Evolutionary conservation across 2,329 filamentous ascomycete species (phyloP).

Genomic region (Fusarium sp.): DNA sequence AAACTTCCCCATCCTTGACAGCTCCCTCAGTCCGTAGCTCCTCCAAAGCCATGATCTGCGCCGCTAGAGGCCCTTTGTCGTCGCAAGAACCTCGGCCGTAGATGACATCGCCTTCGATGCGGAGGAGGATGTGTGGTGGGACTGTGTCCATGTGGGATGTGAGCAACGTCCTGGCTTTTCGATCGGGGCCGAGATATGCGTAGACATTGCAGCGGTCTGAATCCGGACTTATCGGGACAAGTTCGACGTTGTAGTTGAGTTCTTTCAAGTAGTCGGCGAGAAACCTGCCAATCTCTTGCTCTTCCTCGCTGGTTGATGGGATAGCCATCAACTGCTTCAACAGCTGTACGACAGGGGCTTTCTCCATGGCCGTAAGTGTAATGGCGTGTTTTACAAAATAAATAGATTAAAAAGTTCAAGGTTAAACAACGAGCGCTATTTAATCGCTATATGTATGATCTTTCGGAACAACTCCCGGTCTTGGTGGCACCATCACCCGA

Average conservation of each 20-base stretch:
- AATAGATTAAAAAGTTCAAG: not conserved
- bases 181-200: conserved; percentile 50
- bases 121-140: conserved; percentile 76
- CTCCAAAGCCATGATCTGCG: conserved; percentile 74
- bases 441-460: not conserved
- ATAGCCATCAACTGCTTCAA: conserved; percentile 52
- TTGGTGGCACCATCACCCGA: not conserved
- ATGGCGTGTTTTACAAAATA: not conserved
- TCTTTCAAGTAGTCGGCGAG: conserved; percentile 46
- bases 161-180: conserved; percentile 49
- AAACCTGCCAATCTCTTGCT: conserved; percentile 51
- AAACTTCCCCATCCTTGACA: conserved; percentile 53
- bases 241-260: conserved; percentile 53
- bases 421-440: not conserved
- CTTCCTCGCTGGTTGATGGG: conserved; percentile 51
- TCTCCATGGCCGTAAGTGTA: conserved; percentile 11
- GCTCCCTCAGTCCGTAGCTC: conserved; percentile 25
- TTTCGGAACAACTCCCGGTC: not conserved
- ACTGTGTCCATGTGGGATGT: conserved; percentile 81
- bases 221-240: conserved; percentile 48
- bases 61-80: conserved; percentile 73
- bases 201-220: conserved; percentile 54
- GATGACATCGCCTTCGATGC: conserved; percentile 58
- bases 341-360: conserved; percentile 43
- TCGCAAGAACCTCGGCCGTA: conserved; percentile 77